These are phyloP conservation scores for Lasiodiplodia citricola DNA, from an alignment of 2,329 filamentous ascomycete species.

Conservation along the genomic window DNA sequence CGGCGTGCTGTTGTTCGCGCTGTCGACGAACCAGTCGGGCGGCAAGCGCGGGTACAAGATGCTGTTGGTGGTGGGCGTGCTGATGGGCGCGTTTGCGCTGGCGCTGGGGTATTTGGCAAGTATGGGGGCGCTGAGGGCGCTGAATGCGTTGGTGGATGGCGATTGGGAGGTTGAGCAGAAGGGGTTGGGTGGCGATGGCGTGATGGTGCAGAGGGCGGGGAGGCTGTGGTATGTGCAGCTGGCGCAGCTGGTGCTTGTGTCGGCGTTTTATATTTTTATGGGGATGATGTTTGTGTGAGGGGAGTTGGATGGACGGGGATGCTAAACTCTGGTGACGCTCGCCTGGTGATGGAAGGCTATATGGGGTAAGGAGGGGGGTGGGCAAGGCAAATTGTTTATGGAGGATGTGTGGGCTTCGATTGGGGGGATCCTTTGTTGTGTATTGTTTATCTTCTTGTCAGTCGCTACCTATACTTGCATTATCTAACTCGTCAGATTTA, in stretches of 20 bases:
- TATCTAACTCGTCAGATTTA: not conserved
- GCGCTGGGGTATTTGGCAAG: not conserved
- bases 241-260: not conserved
- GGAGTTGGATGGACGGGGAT: not conserved
- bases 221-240: not conserved
- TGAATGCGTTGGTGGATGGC: not conserved
- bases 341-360: not conserved
- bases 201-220: not conserved
- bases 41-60: not conserved
- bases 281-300: constrained; percentile 1
- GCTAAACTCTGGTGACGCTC: not conserved
- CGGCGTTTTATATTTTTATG: not conserved
- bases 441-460: not conserved
- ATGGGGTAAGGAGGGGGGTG: not conserved
- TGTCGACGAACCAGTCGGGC: not conserved
- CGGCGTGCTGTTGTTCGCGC: not conserved
- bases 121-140: not conserved
- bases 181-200: not conserved
- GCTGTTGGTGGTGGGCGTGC: not conserved
- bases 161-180: not conserved
- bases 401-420: no score
- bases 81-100: not conserved
- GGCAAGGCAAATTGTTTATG: not conserved
- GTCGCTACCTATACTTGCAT: not conserved
- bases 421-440: no score